Base-by-base conservation (phyloP, 73 alveolate genomes). In the Paramecium tetraurelia region DNA sequence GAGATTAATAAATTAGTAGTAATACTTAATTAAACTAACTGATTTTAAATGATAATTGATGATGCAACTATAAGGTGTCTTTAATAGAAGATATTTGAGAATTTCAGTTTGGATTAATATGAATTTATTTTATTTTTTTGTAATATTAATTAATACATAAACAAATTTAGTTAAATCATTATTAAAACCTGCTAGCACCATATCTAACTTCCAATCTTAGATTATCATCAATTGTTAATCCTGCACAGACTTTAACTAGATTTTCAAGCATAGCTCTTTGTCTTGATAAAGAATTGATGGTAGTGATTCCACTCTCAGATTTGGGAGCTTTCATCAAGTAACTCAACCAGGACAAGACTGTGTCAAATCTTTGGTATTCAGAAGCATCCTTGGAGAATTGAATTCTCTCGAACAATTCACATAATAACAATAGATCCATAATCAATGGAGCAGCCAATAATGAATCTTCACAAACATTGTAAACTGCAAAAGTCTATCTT, bases 381-480 rank as follows among this genome's bases (percentile, higher is more conserved):
- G 72, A 57, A 38, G 86, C 58, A 31, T 87, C 93, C 21, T 35
- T 77, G 33, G 68, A 29, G 85, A 68, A 90, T 80, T 57, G 31
- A 12, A 97, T 94, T 93, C 99, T 97, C 24, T 98, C 89, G 46
- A 96, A 97, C n/a, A 96, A 95, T 92, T 98, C 99, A 58, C 96
- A 92, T 41, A 97, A 88, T 36, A 97, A 93, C 38, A 97, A 85
- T 93, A 98, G 94, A 93, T 98, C 99, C 46, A 97, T 76, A 85
- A 98, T 95, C 20, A 98, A 68, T 24, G 99, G 99, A 50, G 98
- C 99, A 12, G 99, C 99, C 70, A 98, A 95, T 71, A 98, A 93
- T 14, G 99, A 96, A 85, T 97, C 99, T 92, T 98, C 99, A 92
- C 99, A 97, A 29, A 98, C 95, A 92, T 98, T 97, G 93, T 97